Evolutionary conservation across 179 eudicot genomes (phyloP).

Genomic region (Gypsophila paniculata): DNA sequence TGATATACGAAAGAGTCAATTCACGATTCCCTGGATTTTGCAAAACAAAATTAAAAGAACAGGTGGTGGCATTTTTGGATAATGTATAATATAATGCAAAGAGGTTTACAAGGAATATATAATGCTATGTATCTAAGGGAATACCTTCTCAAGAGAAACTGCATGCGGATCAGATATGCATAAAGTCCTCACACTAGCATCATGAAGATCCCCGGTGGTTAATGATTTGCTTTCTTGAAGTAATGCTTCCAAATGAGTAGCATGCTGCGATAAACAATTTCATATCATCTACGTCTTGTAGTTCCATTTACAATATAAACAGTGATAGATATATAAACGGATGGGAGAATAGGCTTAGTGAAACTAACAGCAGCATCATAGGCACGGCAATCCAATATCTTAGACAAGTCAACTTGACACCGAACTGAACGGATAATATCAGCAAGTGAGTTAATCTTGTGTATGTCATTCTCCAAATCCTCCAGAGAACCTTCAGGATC

Average conservation of each 20-base stretch:
- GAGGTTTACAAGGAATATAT: not conserved
- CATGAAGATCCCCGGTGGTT: conserved; percentile 67
- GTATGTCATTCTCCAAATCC: conserved; percentile 84
- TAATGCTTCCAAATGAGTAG: conserved; percentile 64
- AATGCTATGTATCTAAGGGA: conserved; percentile 3
- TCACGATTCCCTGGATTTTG: not conserved
- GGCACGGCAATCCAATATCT: conserved; percentile 70
- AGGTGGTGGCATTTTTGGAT: not conserved
- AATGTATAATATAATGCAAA: not conserved
- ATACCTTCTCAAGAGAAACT: conserved; percentile 74
- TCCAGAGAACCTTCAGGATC: conserved; percentile 49
- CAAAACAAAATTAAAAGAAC: not conserved
- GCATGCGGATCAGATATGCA: conserved; percentile 56
- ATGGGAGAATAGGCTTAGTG: conserved; percentile 9
- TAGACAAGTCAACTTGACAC: conserved; percentile 86
- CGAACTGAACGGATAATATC: conserved; percentile 63
- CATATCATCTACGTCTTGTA: conserved; percentile 7
- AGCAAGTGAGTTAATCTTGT: conserved; percentile 74
- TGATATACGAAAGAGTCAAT: too few species aligned
- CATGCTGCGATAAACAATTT: conserved; percentile 46
- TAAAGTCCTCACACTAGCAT: conserved; percentile 68
- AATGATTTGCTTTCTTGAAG: conserved; percentile 59
- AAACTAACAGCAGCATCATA: conserved; percentile 75
- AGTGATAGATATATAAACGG: conserved; percentile 3
- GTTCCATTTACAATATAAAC: not conserved